Conservation (phyloP, 352 stramenopile genomes). For the Peronosclerospora sorghi region DNA sequence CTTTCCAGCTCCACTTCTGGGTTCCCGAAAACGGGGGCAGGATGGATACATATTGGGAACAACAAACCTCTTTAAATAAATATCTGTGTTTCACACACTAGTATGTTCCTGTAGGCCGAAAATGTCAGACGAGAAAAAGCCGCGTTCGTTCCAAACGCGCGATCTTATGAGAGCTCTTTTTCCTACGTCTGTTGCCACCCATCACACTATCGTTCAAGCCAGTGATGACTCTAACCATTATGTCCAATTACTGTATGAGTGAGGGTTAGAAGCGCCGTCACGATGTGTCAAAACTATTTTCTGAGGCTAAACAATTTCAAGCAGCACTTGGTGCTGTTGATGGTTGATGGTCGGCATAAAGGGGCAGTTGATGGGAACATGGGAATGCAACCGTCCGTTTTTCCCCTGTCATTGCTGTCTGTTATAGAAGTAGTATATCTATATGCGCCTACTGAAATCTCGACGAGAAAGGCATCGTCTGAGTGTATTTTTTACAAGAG, state of each 20-base stretch:
- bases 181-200: not conserved
- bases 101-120: too few species aligned
- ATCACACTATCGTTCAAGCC: constrained; percentile 8
- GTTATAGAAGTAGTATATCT: constrained; percentile 2
- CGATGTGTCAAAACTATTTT: constrained; percentile 39
- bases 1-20: too few species aligned
- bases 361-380: not conserved
- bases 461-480: constrained; percentile 16
- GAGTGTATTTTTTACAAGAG: too few species aligned
- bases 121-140: too few species aligned
- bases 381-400: constrained; percentile 1
- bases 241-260: constrained; percentile 62
- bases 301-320: constrained; percentile 22
- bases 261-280: constrained; percentile 10
- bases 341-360: not conserved
- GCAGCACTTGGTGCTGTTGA: not conserved
- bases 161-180: too few species aligned
- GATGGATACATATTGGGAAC: too few species aligned
- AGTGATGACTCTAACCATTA: constrained; percentile 26
- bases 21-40: too few species aligned
- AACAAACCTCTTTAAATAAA: too few species aligned
- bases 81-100: too few species aligned
- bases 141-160: too few species aligned
- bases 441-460: not conserved
- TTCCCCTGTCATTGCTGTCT: not conserved